Base-by-base conservation (phyloP, 2,329 filamentous ascomycete genomes). In the Helicocarpus griseus region DNA sequence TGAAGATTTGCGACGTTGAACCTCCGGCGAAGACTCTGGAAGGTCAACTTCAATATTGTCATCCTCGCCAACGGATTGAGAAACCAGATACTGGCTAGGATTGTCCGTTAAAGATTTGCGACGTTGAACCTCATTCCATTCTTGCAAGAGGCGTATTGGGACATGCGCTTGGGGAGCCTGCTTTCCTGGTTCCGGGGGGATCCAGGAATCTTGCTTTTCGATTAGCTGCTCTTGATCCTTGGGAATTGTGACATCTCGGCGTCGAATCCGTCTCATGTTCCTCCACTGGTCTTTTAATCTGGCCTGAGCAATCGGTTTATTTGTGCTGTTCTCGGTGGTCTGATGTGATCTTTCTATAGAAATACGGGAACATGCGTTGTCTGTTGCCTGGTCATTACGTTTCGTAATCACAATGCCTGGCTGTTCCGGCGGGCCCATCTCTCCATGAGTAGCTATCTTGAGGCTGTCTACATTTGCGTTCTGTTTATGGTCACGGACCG, bases 211-310 rank as follows among this genome's bases (percentile, higher is more conserved):
- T 5, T 65, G 54, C 9, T 68, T 61, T 5, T 73, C 69, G 1
- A 85, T 63, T 4, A 83, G 65, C 7, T 66, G 57, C 40, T 63
- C 60, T 57, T 85, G 81, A 14, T 76, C 69, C 24, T 62, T 65
- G 1, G 75, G 70, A 48, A 80, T 75, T 22, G 59, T 65, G 29
- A 76, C 61, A 56, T 77, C 72, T 40, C 59, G 63, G 17, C 65
- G 66, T 28, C 65, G 63, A 50, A 79, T 72, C 17, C 58, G 63
- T 31, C 60, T 58, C 53, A 49, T 39, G 9, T 41, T 8, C 19
- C 61, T 48, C 67, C 66, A 69, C 9, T 63, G 60, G 17, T 36
- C 49, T 24, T 44, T 46, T 47, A 19, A 21, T 8, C 7, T 13
- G 4, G 45, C 5, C 17, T 24, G 19, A 8, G 11, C 21, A 21